phyloP scores from a whole-genome alignment of 2,329 filamentous ascomycete genomes.

The Colletotrichum simmondsii region DNA sequence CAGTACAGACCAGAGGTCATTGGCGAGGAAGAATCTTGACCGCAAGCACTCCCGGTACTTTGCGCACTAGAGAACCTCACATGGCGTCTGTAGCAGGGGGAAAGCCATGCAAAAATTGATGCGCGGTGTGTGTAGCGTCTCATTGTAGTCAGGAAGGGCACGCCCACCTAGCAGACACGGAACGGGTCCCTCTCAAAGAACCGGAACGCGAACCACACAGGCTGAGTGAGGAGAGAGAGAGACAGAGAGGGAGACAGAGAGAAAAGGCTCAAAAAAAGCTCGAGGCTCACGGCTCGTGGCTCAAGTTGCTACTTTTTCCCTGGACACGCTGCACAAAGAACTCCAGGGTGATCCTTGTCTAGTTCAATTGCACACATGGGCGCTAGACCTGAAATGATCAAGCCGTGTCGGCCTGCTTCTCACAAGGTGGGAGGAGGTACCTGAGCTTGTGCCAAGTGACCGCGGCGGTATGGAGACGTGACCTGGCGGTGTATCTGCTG shows the following conservation, averaged over 20 bases:
- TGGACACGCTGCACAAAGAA: constrained; percentile 28
- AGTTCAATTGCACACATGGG: constrained; percentile 37
- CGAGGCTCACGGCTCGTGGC: neutral
- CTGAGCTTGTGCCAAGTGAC: constrained; percentile 29
- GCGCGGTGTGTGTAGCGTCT: constrained; percentile 8
- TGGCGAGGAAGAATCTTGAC: constrained; percentile 4
- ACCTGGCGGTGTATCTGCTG: constrained; percentile 25
- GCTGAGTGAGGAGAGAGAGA: constrained; percentile 16
- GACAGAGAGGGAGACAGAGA: neutral
- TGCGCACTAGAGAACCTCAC: neutral
- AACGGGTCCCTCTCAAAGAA: neutral
- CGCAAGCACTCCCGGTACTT: neutral
- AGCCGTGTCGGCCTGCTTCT: constrained; percentile 26
- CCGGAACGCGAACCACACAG: neutral
- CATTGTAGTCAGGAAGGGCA: constrained; percentile 2
- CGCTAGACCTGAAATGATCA: constrained; percentile 22
- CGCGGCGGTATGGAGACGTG: constrained; percentile 5
- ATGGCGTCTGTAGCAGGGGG: constrained; percentile 9
- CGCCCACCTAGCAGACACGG: neutral
- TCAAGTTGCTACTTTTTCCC: constrained; percentile 33
- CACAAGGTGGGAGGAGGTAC: constrained; percentile 24
- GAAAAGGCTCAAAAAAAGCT: neutral
- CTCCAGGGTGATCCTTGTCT: constrained; percentile 40
- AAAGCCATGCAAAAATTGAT: constrained; percentile 1
- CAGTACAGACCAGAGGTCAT: neutral